Conservation (phyloP, 352 stramenopile genomes). For the Labyrinthula sp. region DNA sequence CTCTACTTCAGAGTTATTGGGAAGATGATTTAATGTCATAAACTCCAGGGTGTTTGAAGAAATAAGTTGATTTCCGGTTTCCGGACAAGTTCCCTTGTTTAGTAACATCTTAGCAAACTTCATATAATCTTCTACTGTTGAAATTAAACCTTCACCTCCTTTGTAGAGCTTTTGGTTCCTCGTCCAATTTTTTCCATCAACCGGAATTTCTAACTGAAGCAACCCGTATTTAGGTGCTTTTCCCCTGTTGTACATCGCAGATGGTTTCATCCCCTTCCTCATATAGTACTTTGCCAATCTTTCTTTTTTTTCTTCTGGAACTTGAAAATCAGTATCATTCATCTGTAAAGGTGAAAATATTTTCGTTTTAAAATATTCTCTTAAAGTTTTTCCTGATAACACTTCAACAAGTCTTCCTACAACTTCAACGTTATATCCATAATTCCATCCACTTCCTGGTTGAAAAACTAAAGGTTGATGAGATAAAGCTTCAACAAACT, state of each 20-base stretch:
- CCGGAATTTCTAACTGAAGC: not conserved
- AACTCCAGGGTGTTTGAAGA: slow-evolving; percentile 13
- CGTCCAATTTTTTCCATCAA: slow-evolving; percentile 3
- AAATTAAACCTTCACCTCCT: slow-evolving; percentile 9
- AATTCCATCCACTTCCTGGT: slow-evolving; percentile 18
- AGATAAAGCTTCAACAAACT: slow-evolving; percentile 11
- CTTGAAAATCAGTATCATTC: slow-evolving; percentile 6
- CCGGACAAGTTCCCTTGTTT: slow-evolving; percentile 21
- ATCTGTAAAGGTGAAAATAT: slow-evolving; percentile 21
- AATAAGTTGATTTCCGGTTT: slow-evolving; percentile 8
- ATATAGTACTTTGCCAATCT: slow-evolving; percentile 11
- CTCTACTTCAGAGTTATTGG: slow-evolving; percentile 5
- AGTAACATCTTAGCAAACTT: slow-evolving; percentile 18
- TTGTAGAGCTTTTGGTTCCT: not conserved
- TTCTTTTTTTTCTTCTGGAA: slow-evolving; percentile 10
- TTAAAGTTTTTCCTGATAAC: slow-evolving; percentile 10
- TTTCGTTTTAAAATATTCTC: slow-evolving; percentile 8
- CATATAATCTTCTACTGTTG: slow-evolving; percentile 15
- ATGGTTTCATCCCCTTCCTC: not conserved
- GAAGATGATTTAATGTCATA: slow-evolving; percentile 7
- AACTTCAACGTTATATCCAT: slow-evolving; percentile 9
- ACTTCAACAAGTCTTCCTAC: slow-evolving; percentile 12
- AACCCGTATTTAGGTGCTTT: no score
- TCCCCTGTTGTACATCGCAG: slow-evolving; percentile 4
- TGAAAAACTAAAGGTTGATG: slow-evolving; percentile 11